These are phyloP conservation scores for Peribolospora kevripleyi DNA, from an alignment of 768 basidiomycete genomes.

Conservation along the genomic window DNA sequence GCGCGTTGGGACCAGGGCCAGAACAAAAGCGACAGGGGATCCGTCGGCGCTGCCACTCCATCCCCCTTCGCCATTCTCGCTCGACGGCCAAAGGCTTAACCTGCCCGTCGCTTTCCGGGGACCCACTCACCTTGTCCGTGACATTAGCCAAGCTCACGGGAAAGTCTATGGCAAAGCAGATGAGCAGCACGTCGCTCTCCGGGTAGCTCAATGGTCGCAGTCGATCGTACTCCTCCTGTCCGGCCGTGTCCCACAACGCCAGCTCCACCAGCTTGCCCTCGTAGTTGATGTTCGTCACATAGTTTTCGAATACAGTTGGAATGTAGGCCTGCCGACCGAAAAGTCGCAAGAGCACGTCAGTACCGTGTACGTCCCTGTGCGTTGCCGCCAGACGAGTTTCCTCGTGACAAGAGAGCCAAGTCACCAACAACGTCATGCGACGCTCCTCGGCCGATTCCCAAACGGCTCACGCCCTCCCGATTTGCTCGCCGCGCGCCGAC, in stretches of 20 bases:
- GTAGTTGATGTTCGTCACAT: constrained; percentile 83
- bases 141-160: constrained; percentile 96
- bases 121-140: constrained; percentile 71
- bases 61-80: neutral
- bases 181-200: constrained; percentile 93
- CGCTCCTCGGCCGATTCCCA: neutral
- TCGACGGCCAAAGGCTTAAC: neutral
- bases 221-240: constrained; percentile 96
- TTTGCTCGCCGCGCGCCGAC: neutral
- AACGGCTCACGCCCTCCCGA: constrained; percentile 1
- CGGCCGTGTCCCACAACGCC: constrained; percentile 99
- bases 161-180: constrained; percentile 94
- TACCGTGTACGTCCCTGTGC: too few species aligned
- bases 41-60: neutral
- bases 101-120: constrained; percentile 32
- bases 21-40: neutral
- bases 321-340: constrained; percentile 42
- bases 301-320: constrained; percentile 86
- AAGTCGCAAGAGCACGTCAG: too few species aligned
- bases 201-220: constrained; percentile 91
- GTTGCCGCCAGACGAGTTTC: neutral
- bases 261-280: constrained; percentile 77
- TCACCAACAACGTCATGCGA: too few species aligned
- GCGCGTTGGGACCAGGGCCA: neutral
- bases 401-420: neutral